Percentiles rank a stretch among this genome's conserved stretches.
Evolutionary conservation across 2,329 filamentous ascomycete genomes (phyloP).

Genomic region (Leptographium lundbergii): DNA sequence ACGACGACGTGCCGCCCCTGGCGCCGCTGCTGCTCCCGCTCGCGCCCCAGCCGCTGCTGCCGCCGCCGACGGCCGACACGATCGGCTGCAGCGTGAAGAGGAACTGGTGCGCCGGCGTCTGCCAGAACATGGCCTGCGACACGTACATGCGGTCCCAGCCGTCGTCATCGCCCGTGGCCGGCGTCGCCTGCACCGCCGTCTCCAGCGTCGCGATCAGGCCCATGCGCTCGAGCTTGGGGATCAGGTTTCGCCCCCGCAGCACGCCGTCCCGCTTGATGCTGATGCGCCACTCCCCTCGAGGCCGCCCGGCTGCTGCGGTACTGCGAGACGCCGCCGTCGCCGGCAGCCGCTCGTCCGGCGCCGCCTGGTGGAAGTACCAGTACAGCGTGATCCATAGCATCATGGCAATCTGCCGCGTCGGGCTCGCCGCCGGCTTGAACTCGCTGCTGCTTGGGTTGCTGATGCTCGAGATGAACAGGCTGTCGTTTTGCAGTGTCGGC

Average conservation of each 20-base stretch:
- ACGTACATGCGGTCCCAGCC: conserved; percentile 76
- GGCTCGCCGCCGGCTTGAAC: conserved; percentile 67
- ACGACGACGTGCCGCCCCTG: conserved; percentile 18
- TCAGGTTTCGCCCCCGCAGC: conserved; percentile 66
- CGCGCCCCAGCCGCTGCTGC: no score
- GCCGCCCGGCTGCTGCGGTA: conserved; percentile 58
- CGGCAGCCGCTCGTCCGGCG: conserved; percentile 52
- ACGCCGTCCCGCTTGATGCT: conserved; percentile 80
- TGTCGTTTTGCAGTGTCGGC: conserved; percentile 68
- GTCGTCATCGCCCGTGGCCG: conserved; percentile 32
- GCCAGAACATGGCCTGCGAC: conserved; percentile 76
- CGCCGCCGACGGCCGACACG: not conserved
- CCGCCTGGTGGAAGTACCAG: conserved; percentile 92
- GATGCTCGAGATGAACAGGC: conserved; percentile 83
- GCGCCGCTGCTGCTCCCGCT: conserved; percentile 18
- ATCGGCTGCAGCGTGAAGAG: conserved; percentile 69
- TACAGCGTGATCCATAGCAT: conserved; percentile 91
- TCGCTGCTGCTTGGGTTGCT: conserved; percentile 71
- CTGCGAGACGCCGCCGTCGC: conserved; percentile 45
- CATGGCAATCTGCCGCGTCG: conserved; percentile 84
- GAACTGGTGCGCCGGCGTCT: conserved; percentile 75
- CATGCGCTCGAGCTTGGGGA: conserved; percentile 90
- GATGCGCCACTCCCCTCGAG: conserved; percentile 77
- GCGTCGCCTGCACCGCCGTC: conserved; percentile 48
- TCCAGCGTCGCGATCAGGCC: conserved; percentile 68